Evolutionary conservation across 257 asterid species (phyloP).

Genomic region (Paulownia fortunei): DNA sequence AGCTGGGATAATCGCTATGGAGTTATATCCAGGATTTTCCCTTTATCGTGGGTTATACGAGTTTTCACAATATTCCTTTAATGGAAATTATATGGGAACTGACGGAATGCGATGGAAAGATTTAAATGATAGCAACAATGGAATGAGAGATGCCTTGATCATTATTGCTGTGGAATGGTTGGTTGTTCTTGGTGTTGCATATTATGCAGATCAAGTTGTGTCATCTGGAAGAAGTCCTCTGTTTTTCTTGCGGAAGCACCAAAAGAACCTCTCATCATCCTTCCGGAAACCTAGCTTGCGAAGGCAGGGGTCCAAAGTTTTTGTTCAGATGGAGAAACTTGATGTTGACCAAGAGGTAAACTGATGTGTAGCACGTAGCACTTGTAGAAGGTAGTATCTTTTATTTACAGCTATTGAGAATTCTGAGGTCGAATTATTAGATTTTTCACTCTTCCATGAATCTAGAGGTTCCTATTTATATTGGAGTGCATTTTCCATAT

Average conservation of each 20-base stretch:
- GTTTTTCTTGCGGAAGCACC: conserved; percentile 53
- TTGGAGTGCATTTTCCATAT: background rate
- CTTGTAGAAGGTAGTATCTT: conserved; percentile 11
- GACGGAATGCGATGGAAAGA: conserved; percentile 93
- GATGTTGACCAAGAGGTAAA: conserved; percentile 89
- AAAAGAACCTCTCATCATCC: conserved; percentile 56
- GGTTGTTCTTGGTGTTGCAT: conserved; percentile 74
- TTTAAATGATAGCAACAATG: conserved; percentile 66
- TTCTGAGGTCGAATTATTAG: conserved; percentile 5
- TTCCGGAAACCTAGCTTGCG: conserved; percentile 66
- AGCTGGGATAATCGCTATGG: conserved; percentile 82
- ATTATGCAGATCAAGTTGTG: conserved; percentile 65
- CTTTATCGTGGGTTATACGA: conserved; percentile 90
- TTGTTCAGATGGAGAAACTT: conserved; percentile 73
- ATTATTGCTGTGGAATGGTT: conserved; percentile 85
- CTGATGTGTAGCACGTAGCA: background rate
- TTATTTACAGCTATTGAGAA: background rate
- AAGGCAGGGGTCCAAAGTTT: conserved; percentile 78
- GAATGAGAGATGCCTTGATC: conserved; percentile 74
- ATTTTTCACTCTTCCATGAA: background rate
- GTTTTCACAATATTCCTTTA: conserved; percentile 75
- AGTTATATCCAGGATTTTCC: conserved; percentile 89
- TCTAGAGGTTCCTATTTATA: conserved; percentile 1
- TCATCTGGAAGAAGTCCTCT: conserved; percentile 82
- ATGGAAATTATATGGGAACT: conserved; percentile 80